phyloP scores from a whole-genome alignment of 257 asterid species.

The Phtheirospermum japonicum region DNA sequence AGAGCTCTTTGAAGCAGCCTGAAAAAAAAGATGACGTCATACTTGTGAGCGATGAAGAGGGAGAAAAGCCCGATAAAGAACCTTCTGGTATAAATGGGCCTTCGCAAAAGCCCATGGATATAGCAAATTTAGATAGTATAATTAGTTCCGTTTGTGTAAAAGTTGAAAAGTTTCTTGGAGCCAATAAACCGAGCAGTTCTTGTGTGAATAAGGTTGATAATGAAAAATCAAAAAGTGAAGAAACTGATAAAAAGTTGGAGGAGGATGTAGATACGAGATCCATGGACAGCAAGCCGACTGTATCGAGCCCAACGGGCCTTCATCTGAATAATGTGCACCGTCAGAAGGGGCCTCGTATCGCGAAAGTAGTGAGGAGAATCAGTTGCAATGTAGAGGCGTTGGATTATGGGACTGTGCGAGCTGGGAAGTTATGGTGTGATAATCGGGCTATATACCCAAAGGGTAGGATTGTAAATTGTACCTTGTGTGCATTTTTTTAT shows the following conservation, averaged over 20 bases:
- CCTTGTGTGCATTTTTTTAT: conserved; percentile 14
- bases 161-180: conserved; percentile 36
- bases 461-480: conserved; percentile 41
- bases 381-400: conserved; percentile 78
- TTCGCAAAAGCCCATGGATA: conserved; percentile 34
- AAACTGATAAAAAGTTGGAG: conserved; percentile 40
- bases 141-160: conserved; percentile 36
- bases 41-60: conserved; percentile 74
- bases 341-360: conserved; percentile 98
- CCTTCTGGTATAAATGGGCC: conserved; percentile 33
- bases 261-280: conserved; percentile 44
- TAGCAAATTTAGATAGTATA: conserved; percentile 27
- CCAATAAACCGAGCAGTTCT: conserved; percentile 28
- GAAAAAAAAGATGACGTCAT: conserved; percentile 47
- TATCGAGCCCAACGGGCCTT: conserved; percentile 44
- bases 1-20: conserved; percentile 27
- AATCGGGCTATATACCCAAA: conserved; percentile 81
- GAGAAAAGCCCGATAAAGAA: conserved; percentile 35
- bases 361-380: conserved; percentile 88
- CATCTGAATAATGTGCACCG: conserved; percentile 65
- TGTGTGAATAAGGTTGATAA: conserved; percentile 28
- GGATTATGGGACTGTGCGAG: conserved; percentile 57
- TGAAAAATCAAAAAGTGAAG: conserved; percentile 42
- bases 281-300: conserved; percentile 40
- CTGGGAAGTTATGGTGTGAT: conserved; percentile 82